phyloP scores from a whole-genome alignment of 2,329 filamentous ascomycete species.

The Fusarium sp. region DNA sequence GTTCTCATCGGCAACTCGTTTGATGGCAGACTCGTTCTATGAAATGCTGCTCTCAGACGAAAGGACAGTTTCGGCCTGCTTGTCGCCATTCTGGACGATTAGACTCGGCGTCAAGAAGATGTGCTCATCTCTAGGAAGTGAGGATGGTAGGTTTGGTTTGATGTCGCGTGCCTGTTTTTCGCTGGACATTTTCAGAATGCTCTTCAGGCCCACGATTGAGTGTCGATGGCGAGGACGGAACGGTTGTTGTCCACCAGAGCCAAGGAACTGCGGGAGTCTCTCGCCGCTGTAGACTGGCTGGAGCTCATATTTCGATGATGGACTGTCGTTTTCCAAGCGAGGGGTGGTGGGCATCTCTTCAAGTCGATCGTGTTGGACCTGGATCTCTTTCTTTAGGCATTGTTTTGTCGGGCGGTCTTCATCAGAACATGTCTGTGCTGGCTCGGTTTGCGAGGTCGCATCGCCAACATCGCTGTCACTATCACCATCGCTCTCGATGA shows the following conservation, averaged over 20 bases:
- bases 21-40: conserved; percentile 9
- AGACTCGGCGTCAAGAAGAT: conserved; percentile 25
- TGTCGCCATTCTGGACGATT: conserved; percentile 32
- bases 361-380: not conserved
- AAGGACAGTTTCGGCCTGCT: conserved; percentile 22
- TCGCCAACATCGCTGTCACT: conserved; percentile 8
- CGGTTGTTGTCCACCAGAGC: conserved; percentile 6
- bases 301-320: conserved; percentile 19
- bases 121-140: conserved; percentile 10
- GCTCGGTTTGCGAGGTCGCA: conserved; percentile 1
- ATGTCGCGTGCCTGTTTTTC: not conserved
- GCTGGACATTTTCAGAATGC: conserved; percentile 36
- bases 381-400: conserved; percentile 13
- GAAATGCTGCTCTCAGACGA: conserved; percentile 15
- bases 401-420: not conserved
- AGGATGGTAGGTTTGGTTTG: not conserved
- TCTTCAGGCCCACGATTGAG: conserved; percentile 31
- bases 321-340: not conserved
- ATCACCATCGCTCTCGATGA: not conserved
- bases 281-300: conserved; percentile 38
- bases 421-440: not conserved
- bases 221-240: conserved; percentile 40
- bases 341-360: not conserved
- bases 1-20: not conserved
- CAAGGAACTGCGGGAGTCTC: conserved; percentile 1